Conservation (phyloP, 164 flowering plant species). For the Brasenia schreberi region DNA sequence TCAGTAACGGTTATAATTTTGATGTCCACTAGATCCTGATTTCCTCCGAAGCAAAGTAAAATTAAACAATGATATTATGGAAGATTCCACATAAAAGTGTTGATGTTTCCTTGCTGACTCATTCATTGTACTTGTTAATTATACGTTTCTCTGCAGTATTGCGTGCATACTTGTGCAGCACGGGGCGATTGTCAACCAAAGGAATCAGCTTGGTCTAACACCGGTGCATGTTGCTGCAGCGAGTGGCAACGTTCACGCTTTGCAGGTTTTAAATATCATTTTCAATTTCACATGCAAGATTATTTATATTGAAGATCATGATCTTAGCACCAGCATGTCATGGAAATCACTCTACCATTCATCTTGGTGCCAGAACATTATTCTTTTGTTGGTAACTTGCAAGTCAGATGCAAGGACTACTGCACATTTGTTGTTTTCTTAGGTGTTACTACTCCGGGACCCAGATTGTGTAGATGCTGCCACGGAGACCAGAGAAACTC, state of each 20-base stretch:
- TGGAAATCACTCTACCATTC: too few species aligned
- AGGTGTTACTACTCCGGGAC: constrained; percentile 12
- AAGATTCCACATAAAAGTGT: background rate
- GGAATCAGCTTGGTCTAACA: constrained; percentile 34
- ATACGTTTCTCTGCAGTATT: constrained; percentile 13
- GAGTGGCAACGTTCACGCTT: constrained; percentile 26
- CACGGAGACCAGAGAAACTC: constrained; percentile 45
- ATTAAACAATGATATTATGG: background rate
- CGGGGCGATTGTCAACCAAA: constrained; percentile 36
- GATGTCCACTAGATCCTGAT: too few species aligned
- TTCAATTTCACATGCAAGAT: too few species aligned
- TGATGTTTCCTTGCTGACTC: too few species aligned
- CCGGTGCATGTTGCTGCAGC: constrained; percentile 44
- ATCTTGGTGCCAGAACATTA: too few species aligned
- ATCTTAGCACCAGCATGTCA: too few species aligned
- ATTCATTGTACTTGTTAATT: background rate
- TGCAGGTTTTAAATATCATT: constrained; percentile 20
- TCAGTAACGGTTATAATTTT: background rate
- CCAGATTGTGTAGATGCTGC: constrained; percentile 22
- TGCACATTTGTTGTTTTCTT: background rate
- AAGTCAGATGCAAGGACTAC: too few species aligned
- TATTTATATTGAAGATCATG: too few species aligned
- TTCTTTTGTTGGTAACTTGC: too few species aligned
- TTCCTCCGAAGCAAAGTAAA: too few species aligned
- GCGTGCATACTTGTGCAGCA: constrained; percentile 26